Percentiles rank a stretch among this genome's conserved stretches.
Conservation (phyloP, 1,284 basidiomycete species). For the Porodaedalea pini region DNA sequence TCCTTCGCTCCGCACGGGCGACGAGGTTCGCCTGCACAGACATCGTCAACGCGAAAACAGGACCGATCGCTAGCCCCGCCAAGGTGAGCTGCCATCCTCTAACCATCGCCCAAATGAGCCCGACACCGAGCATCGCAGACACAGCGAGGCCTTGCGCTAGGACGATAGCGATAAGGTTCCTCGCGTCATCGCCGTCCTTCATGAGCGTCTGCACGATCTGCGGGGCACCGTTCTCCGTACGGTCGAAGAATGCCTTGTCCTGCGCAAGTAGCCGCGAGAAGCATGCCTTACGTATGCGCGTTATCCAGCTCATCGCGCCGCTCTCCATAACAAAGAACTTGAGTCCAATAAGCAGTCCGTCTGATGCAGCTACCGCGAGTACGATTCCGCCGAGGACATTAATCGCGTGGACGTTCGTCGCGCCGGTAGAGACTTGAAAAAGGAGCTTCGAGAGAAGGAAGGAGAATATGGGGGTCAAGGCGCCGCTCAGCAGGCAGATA, state of each 20-base stretch:
- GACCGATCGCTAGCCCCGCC: conserved; percentile 83
- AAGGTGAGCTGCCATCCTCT: conserved; percentile 93
- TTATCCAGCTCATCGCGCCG: conserved; percentile 75
- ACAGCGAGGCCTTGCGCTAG: conserved; percentile 74
- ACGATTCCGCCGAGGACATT: conserved; percentile 67
- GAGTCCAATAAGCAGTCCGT: conserved; percentile 70
- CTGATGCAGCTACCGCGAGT: conserved; percentile 68
- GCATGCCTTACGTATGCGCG: conserved; percentile 55
- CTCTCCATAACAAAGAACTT: conserved; percentile 80
- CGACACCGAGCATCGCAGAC: conserved; percentile 75
- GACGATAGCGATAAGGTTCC: conserved; percentile 73
- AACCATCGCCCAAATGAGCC: conserved; percentile 84
- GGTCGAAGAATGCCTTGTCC: conserved; percentile 91
- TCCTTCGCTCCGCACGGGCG: conserved; percentile 68
- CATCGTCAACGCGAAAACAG: conserved; percentile 77
- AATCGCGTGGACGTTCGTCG: conserved; percentile 57
- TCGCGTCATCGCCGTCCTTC: conserved; percentile 91
- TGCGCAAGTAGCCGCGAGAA: conserved; percentile 70
- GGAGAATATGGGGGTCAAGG: conserved; percentile 89
- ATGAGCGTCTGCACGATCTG: conserved; percentile 77
- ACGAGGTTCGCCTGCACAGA: conserved; percentile 69
- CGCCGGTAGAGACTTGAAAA: conserved; percentile 72
- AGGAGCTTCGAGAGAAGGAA: conserved; percentile 83
- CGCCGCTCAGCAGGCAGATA: conserved; percentile 66
- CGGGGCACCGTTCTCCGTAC: conserved; percentile 56